A percentile compares a stretch with the other conserved stretches of the same genome.
These are phyloP conservation scores for Danielia reshetovae DNA, from an alignment of 805 yeast genomes.

Conservation along the genomic window DNA sequence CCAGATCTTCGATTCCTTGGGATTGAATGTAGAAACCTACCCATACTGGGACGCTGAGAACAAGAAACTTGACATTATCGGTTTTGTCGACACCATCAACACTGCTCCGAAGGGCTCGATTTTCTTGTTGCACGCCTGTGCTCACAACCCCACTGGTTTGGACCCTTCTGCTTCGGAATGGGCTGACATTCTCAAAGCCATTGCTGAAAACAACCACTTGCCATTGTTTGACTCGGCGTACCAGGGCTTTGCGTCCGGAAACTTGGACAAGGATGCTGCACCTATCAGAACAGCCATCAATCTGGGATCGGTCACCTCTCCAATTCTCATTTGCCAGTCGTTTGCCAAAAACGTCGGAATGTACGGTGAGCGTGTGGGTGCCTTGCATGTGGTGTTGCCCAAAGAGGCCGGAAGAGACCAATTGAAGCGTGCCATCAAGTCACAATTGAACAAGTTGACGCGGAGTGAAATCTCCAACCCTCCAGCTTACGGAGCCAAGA, in stretches of 20 bases:
- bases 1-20: constrained; percentile 72
- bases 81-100: constrained; percentile 58
- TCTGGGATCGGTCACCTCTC: constrained; percentile 31
- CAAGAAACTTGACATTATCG: constrained; percentile 69
- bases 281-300: constrained; percentile 67
- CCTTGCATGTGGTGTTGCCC: constrained; percentile 70
- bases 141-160: constrained; percentile 96
- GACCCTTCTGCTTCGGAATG: constrained; percentile 87
- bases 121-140: constrained; percentile 88
- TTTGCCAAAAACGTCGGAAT: constrained; percentile 96
- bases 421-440: constrained; percentile 35
- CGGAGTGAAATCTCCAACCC: constrained; percentile 90
- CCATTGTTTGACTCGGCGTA: constrained; percentile 92
- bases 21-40: constrained; percentile 63
- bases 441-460: constrained; percentile 73
- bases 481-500: constrained; percentile 93
- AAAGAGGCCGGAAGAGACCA: constrained; percentile 1
- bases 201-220: constrained; percentile 61
- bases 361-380: constrained; percentile 97
- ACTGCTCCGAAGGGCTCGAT: constrained; percentile 72
- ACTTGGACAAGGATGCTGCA: constrained; percentile 76
- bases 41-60: constrained; percentile 82
- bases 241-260: constrained; percentile 95
- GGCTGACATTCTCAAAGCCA: constrained; percentile 61
- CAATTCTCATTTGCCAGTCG: constrained; percentile 83